These are phyloP conservation scores for Dioscorea cayenensis DNA, from an alignment of 116 monocot species.

Conservation along the genomic window DNA sequence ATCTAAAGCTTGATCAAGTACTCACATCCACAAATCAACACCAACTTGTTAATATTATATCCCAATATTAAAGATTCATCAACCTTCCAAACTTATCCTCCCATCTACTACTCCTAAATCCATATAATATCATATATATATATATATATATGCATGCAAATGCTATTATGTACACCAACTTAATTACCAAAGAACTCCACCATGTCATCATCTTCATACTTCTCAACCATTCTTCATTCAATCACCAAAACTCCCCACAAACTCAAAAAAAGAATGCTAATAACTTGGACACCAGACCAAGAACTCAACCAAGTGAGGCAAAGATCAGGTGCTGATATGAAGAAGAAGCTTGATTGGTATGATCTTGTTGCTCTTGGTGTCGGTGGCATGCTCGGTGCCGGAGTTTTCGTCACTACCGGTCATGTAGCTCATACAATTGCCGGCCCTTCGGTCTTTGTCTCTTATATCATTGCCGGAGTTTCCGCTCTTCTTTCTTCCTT, in stretches of 20 bases:
- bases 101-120: too few relatives aligned
- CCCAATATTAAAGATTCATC: neutral
- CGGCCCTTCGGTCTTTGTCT: slow-evolving; percentile 56
- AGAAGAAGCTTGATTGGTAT: slow-evolving; percentile 63
- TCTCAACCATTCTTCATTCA: neutral
- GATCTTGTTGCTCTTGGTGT: slow-evolving; percentile 67
- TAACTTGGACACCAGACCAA: slow-evolving; percentile 39
- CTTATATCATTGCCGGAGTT: slow-evolving; percentile 56
- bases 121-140: too few relatives aligned
- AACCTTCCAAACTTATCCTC: neutral
- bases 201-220: slow-evolving; percentile 1
- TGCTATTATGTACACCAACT: neutral
- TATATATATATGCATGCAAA: neutral
- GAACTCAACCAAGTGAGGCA: slow-evolving; percentile 59
- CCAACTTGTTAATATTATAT: neutral
- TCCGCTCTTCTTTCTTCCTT: slow-evolving; percentile 64
- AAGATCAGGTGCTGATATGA: slow-evolving; percentile 69
- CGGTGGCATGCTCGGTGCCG: slow-evolving; percentile 79
- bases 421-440: slow-evolving; percentile 32
- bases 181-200: neutral
- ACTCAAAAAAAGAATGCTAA: slow-evolving; percentile 4
- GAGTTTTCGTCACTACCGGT: slow-evolving; percentile 72
- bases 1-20: neutral
- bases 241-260: slow-evolving; percentile 2
- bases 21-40: neutral